Conservation (phyloP, 2,329 filamentous ascomycete species). For the Tolypocladium paradoxum region DNA sequence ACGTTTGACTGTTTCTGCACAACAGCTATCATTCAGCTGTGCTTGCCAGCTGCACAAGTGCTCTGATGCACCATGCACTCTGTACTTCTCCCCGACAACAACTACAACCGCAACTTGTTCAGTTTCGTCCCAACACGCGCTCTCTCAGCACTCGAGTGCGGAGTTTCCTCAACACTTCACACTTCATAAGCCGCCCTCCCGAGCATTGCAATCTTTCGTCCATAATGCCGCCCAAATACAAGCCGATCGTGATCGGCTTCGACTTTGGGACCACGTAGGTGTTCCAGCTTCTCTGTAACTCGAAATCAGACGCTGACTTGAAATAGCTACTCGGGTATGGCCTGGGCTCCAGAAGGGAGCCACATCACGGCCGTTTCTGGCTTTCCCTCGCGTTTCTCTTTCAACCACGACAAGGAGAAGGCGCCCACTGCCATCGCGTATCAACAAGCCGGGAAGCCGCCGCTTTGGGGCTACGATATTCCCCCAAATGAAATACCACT, state of each 20-base stretch:
- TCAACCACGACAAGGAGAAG: conserved; percentile 20
- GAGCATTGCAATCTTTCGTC: not conserved
- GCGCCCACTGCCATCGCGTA: conserved; percentile 17
- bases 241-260: conserved; percentile 25
- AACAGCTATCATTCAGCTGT: no score
- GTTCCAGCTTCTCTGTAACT: no score
- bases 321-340: conserved; percentile 26
- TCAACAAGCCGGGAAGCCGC: accelerated
- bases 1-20: no score
- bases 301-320: not conserved
- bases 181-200: no score
- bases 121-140: not conserved
- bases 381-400: conserved; percentile 13
- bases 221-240: not conserved
- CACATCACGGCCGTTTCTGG: conserved; percentile 18
- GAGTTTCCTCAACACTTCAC: no score
- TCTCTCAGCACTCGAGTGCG: no score
- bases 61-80: no score
- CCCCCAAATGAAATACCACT: conserved; percentile 11
- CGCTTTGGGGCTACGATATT: conserved; percentile 22
- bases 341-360: conserved; percentile 22
- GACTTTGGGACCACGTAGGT: conserved; percentile 37
- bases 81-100: no score
- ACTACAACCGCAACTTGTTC: no score
- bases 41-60: no score